phyloP scores from a whole-genome alignment of 805 yeast genomes.

The Blastobotrys muscicola region DNA sequence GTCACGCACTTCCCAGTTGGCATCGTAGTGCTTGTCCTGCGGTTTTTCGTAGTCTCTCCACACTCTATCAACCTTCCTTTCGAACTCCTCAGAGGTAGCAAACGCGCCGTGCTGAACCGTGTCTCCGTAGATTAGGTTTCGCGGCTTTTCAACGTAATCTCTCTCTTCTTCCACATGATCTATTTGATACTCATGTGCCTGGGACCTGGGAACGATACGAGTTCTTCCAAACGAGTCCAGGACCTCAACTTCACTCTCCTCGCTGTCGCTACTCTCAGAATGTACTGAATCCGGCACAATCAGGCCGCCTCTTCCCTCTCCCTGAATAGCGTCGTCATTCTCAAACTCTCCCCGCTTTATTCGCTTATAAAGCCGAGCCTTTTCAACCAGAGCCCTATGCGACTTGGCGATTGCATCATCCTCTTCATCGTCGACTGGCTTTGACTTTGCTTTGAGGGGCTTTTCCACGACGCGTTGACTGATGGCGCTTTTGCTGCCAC shows the following conservation, averaged over 20 bases:
- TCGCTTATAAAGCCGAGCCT: too few relatives aligned
- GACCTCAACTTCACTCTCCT: slow-evolving; percentile 7
- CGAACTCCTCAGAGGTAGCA: not conserved
- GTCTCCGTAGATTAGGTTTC: slow-evolving; percentile 13
- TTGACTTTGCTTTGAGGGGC: too few relatives aligned
- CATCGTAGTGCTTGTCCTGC: slow-evolving; percentile 14
- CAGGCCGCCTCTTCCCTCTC: too few relatives aligned
- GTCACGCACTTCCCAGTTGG: slow-evolving; percentile 18
- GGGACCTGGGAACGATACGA: slow-evolving; percentile 10
- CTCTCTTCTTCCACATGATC: too few relatives aligned
- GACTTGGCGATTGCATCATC: too few relatives aligned
- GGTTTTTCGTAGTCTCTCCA: not conserved
- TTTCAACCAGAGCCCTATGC: too few relatives aligned
- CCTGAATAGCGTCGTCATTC: too few relatives aligned
- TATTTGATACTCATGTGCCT: slow-evolving; percentile 2
- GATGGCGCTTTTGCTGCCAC: too few relatives aligned
- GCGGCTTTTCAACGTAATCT: slow-evolving; percentile 4
- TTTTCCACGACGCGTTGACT: too few relatives aligned
- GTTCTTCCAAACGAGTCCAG: slow-evolving; percentile 20
- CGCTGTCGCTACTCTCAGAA: not conserved
- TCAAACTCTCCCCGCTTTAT: too few relatives aligned
- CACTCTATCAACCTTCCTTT: not conserved
- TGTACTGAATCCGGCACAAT: too few relatives aligned
- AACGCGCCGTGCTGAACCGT: slow-evolving; percentile 17
- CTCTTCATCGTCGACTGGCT: too few relatives aligned